Evolutionary conservation across 148 eudicot species (phyloP), one percentile per base, ranked within the genome.

Genomic region (Cornus suecica): DNA sequence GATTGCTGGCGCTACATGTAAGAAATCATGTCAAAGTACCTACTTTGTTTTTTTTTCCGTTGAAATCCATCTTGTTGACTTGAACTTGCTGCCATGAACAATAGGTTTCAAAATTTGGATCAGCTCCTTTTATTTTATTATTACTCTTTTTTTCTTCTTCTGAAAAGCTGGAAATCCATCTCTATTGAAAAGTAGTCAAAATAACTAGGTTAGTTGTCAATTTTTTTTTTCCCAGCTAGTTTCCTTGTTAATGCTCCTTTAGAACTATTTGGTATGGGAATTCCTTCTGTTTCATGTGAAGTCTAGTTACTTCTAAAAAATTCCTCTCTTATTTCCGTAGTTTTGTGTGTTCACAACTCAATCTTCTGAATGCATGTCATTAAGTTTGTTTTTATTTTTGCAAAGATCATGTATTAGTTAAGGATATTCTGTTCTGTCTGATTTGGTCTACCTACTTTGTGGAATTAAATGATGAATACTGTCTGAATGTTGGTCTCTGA

Each of bases 1-100:
- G 98, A 58, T 94, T 83, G 88, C 83, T 69, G 83, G 78, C 52
- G 85, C 97, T 85, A 81, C 88, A 65, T 31, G 97, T 91, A 90
- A 87, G 94, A 64, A 8, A 27, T 60, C 3, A 26, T 28, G 28
- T 74, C 51, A 5, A 26, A 3, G 18, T 18, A 25, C 15, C 65
- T 28, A 29, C 48, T 74, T 74, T 48, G 37, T 8, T 32, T 8
- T 32, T 32, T 32, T 3, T 4, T 32, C 7, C 2, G 11, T 37
- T 28, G 25, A 65, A 74, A 22, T 28, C 15, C 20, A 26, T 14
- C 30, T 52, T 31, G 29, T 58, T 60, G 8, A 10, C 23, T 61
- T 20, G 7, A 28, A 14, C 16, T 32, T 51, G 14, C n/a, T 52
- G 68, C 68, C 30, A 30, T 25, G 23, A 25, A 73, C 37, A 34